Evolutionary conservation across 108 stramenopile genomes (phyloP), one percentile per base, ranked within the genome.

Genomic region (Skeletonema tropicum): DNA sequence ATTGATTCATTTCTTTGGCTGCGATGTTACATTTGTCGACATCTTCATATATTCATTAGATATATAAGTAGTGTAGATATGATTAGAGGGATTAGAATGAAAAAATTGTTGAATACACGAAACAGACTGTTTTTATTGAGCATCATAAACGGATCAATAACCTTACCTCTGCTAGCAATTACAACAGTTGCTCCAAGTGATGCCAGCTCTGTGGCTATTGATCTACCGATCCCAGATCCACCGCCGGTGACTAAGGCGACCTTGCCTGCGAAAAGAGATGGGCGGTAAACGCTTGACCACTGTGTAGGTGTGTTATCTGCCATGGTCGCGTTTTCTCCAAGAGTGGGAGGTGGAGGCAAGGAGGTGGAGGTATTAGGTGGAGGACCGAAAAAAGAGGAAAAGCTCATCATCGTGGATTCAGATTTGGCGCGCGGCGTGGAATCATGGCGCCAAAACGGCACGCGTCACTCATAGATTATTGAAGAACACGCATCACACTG

Each of bases 241-340:
- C 96, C 96, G 5, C 96, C 96, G 0, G 94, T 89, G 2, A 97
- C 96, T 14, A 97, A 64, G 0, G 92, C 94, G 11, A 90, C 82
- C 74, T 92, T 88, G 41, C 78, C 68, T 2, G 64, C n/a, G 66
- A 95, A 94, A 11, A 95, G 83, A 25, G 78, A 83, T 13, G 87
- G 70, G 46, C 89, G 88, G 71, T 90, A 93, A 23, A 79, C 77
- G 35, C 76, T 79, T 36, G 71, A 80, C 90, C 90, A 90, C 39
- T 39, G 59, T 57, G 13, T 42, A n/a, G 64, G 39, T 45, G 13
- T 35, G 36, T 13, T 33, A 14, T 38, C 39, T 41, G 39, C 15
- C 42, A 45, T 45, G 42, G n/a, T 45, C 35, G 12, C n/a, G n/a
- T n/a, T n/a, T n/a, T n/a, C n/a, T n/a, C n/a, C n/a, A n/a, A n/a